Conservation (phyloP, 192 early-diverging fungal genomes). For the Diversispora eburnea region DNA sequence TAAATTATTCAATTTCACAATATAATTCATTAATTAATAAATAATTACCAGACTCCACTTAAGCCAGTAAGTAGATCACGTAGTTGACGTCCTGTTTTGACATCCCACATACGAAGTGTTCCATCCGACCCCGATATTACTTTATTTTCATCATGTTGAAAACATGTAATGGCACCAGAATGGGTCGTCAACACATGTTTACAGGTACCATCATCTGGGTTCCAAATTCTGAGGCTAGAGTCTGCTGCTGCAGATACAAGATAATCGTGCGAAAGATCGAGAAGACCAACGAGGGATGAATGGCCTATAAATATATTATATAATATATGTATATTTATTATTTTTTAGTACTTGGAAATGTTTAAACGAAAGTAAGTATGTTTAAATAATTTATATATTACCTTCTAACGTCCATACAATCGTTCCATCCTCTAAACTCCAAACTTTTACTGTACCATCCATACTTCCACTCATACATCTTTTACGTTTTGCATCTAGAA, state of each 20-base stretch:
- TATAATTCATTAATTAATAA: neutral
- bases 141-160: constrained; percentile 92
- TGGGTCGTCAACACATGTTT: constrained; percentile 74
- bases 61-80: constrained; percentile 81
- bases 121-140: constrained; percentile 94
- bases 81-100: constrained; percentile 77
- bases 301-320: constrained; percentile 60
- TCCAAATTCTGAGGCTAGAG: constrained; percentile 90
- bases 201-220: constrained; percentile 57
- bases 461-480: constrained; percentile 90
- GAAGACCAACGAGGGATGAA: constrained; percentile 87
- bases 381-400: constrained; percentile 51
- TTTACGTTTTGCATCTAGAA: constrained; percentile 76
- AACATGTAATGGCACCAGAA: constrained; percentile 91
- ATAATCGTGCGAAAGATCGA: constrained; percentile 79
- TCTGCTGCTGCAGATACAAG: constrained; percentile 96
- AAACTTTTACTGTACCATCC: constrained; percentile 90
- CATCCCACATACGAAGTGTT: constrained; percentile 95
- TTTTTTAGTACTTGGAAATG: neutral
- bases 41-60: constrained; percentile 74
- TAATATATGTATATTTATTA: neutral
- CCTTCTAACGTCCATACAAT: constrained; percentile 79
- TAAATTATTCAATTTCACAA: neutral
- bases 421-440: constrained; percentile 84
- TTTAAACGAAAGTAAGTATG: too few relatives aligned